Percentiles rank a stretch among this genome's conserved stretches.
Conservation (phyloP, 192 early-diverging fungal genomes). For the Pilaira anomala region DNA sequence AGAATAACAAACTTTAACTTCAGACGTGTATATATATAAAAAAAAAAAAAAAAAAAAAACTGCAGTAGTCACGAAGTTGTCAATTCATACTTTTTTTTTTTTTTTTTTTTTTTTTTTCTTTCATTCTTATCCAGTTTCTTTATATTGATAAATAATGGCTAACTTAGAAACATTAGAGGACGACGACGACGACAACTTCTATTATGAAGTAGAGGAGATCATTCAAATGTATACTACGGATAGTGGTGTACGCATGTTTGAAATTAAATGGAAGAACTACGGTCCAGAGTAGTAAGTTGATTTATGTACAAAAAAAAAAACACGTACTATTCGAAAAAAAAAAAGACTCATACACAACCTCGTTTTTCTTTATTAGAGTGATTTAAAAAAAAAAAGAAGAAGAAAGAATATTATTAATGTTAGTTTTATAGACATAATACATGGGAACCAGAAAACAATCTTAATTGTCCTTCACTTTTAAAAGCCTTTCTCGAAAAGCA, state of each 20-base stretch:
- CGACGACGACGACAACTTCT: slow-evolving; percentile 14
- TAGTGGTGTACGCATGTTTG: background rate
- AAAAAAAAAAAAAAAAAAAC: background rate
- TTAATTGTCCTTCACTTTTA: background rate
- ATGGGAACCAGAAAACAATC: slow-evolving; percentile 13
- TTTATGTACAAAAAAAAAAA: background rate
- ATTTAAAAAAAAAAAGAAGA: background rate
- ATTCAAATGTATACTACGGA: background rate
- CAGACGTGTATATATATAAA: too few species aligned
- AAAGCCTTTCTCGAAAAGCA: slow-evolving; percentile 2
- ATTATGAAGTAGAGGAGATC: slow-evolving; percentile 12
- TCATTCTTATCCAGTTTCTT: background rate
- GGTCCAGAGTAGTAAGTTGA: slow-evolving; percentile 1
- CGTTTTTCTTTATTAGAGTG: background rate
- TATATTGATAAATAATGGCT: too few species aligned
- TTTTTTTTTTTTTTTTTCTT: background rate
- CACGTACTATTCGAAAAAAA: background rate
- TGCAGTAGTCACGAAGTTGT: too few species aligned
- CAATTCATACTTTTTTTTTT: background rate
- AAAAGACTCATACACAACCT: background rate
- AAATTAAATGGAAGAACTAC: slow-evolving; percentile 16
- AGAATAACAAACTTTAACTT: too few species aligned
- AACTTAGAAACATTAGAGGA: background rate
- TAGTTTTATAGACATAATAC: background rate
- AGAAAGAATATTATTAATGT: background rate